A percentile compares a stretch with the other conserved stretches of the same genome.
These are phyloP conservation scores for Sclerotiophoma versabilis DNA, from an alignment of 2,329 filamentous ascomycete species.

Conservation along the genomic window DNA sequence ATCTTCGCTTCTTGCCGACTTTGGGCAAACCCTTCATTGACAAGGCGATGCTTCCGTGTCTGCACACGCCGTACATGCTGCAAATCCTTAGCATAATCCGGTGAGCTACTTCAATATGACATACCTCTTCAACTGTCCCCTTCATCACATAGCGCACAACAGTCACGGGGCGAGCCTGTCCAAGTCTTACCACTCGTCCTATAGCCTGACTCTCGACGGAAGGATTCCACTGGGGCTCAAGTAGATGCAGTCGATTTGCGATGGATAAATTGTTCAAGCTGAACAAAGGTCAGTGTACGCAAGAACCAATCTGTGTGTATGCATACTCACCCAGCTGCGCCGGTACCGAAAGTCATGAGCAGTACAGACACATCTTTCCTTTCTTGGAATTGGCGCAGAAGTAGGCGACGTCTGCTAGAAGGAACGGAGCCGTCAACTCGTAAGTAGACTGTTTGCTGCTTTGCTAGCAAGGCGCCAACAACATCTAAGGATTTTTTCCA, in stretches of 20 bases:
- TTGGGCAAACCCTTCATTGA: too few relatives aligned
- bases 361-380: constrained; percentile 46
- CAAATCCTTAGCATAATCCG: too few relatives aligned
- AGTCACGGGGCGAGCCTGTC: constrained; percentile 53
- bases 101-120: too few relatives aligned
- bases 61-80: too few relatives aligned
- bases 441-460: constrained; percentile 36
- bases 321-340: constrained; percentile 56
- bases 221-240: constrained; percentile 65
- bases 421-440: constrained; percentile 57
- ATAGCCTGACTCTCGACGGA: constrained; percentile 62
- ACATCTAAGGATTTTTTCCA: constrained; percentile 42
- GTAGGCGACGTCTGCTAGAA: constrained; percentile 46
- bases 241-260: constrained; percentile 59
- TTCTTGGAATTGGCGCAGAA: constrained; percentile 50
- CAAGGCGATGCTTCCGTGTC: too few relatives aligned
- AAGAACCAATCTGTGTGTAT: too few relatives aligned
- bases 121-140: neutral
- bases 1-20: too few relatives aligned
- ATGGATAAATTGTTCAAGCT: constrained; percentile 59
- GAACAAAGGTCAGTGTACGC: neutral
- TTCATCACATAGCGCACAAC: constrained; percentile 57
- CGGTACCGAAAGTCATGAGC: constrained; percentile 62
- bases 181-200: constrained; percentile 57
- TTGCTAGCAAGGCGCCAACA: constrained; percentile 23